Percentiles rank a stretch among this genome's conserved stretches.
These are phyloP conservation scores for Tieghemostelium lacteum DNA, from an alignment of 78 protist genomes.

Conservation along the genomic window DNA sequence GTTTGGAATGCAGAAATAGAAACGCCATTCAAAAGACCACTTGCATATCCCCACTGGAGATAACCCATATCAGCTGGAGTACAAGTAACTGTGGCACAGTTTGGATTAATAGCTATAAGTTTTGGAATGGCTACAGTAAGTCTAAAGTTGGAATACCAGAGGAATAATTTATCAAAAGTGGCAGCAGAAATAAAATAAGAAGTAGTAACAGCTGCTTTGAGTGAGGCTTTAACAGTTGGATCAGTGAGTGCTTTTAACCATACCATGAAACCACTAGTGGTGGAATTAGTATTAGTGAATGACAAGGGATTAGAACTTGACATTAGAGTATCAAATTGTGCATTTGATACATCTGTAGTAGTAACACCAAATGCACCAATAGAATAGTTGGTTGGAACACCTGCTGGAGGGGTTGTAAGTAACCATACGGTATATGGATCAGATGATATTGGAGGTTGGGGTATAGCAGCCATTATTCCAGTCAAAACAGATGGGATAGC, in stretches of 20 bases:
- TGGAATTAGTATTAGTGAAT: too few species aligned
- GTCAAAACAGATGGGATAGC: not conserved
- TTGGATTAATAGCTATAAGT: not conserved
- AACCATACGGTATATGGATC: too few species aligned
- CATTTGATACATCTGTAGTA: not conserved
- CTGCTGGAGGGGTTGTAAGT: not conserved
- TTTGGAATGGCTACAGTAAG: not conserved
- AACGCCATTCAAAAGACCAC: not conserved
- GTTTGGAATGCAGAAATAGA: not conserved
- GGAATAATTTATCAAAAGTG: too few species aligned
- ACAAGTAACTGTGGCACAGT: not conserved
- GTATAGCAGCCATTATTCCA: not conserved
- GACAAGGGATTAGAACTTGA: too few species aligned
- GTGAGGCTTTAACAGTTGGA: not conserved
- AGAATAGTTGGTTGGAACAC: not conserved
- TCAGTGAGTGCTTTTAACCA: not conserved
- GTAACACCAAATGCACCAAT: not conserved
- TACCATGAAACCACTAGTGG: not conserved
- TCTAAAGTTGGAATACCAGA: not conserved
- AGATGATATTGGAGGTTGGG: not conserved
- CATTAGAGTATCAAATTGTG: too few species aligned
- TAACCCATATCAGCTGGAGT: not conserved
- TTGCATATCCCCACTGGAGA: constrained; percentile 6
- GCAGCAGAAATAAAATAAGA: too few species aligned
- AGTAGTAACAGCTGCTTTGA: not conserved